Base-by-base conservation (phyloP, 768 basidiomycete species). In the Amyloporia xantha region DNA sequence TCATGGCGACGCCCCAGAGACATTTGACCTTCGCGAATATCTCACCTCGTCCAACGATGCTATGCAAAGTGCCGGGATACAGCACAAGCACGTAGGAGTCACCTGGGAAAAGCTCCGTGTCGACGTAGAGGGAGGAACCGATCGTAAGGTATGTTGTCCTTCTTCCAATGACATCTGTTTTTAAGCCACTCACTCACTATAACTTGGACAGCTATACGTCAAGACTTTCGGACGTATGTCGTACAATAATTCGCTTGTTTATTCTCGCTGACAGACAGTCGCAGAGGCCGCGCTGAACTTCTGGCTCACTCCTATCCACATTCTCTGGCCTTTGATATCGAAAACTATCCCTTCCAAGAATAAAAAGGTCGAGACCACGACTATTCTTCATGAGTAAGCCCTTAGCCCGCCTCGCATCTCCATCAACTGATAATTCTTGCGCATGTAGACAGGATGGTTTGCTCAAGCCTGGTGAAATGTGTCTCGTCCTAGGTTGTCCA, bases 391-490 rank as follows among this genome's bases (percentile, higher is more conserved):
- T 59, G 78, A 78, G 80, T 82, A 49, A 33, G 70, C 55, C 6
- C 10, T 15, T 37, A 1, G 25, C n/a, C n/a, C n/a, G n/a, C n/a
- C n/a, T n/a, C n/a, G 5, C 30, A 38, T 17, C 0, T 20, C n/a
- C n/a, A 15, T 47, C 26, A 25, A 37, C 23, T 30, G 5, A 57
- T 39, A 33, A 81, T n/a, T n/a, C n/a, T n/a, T n/a, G n/a, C n/a
- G n/a, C n/a, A n/a, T n/a, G n/a, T n/a, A n/a, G 82, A 53, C 76
- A 77, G 19, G 81, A 79, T 5, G 90, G 88, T 35, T 69, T 82
- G 15, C 66, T 90, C 35, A 82, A 85, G 53, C 78, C 86, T 0
- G 82, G 89, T 15, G 84, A 93, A 71, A 92, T 93, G 90, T 84
- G 88, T 59, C 75, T 91, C 5, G 88, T 87, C 19, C 71, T 88